Evolutionary conservation across 2,329 filamentous ascomycete species (phyloP).

Genomic region (Trichoderma simmonsii): DNA sequence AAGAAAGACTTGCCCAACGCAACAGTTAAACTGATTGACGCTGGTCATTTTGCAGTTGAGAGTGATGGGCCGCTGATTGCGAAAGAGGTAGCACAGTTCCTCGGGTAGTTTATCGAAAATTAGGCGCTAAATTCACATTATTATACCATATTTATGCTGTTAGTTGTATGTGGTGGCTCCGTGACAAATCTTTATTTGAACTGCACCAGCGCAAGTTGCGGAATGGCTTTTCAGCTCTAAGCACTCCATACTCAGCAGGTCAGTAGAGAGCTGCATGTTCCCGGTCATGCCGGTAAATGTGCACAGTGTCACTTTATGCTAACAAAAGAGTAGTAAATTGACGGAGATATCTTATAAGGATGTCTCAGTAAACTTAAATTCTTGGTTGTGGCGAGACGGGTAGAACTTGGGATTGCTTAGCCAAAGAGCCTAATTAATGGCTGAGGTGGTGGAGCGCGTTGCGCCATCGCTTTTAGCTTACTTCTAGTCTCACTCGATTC

Average conservation of each 20-base stretch:
- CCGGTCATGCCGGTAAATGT: neutral
- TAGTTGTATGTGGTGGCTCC: neutral
- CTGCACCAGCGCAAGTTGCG: neutral
- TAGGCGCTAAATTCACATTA: neutral
- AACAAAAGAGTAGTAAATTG: neutral
- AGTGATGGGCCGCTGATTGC: neutral
- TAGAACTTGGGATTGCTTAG: neutral
- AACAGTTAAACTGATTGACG: neutral
- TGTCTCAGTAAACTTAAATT: neutral
- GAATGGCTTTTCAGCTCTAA: neutral
- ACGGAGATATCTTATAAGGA: neutral
- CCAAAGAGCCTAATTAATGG: neutral
- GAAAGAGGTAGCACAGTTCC: neutral
- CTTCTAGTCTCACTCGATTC: neutral
- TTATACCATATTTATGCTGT: too few relatives aligned
- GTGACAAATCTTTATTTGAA: neutral
- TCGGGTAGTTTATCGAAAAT: neutral
- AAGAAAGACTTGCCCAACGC: neutral
- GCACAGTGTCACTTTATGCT: neutral
- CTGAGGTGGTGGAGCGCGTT: neutral
- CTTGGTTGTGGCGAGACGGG: neutral
- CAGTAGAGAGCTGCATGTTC: neutral
- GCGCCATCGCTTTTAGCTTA: neutral
- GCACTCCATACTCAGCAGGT: neutral
- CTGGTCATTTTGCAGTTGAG: constrained; percentile 6